Base-by-base conservation (phyloP, 371 early-diverging fungal species). In the Dichotomocladium elegans region DNA sequence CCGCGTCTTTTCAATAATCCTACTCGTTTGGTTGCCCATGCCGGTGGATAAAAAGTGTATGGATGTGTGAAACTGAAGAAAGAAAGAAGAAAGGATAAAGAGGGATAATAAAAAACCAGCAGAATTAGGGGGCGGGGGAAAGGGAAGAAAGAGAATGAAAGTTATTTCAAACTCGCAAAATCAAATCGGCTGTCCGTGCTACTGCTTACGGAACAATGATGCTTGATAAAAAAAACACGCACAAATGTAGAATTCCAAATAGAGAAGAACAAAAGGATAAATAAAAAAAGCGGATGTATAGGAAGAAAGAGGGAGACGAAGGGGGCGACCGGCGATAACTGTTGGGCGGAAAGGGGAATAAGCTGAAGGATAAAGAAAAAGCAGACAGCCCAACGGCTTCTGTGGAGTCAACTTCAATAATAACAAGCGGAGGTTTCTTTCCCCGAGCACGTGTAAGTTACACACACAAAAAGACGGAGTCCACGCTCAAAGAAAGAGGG, bases 1-100 rank as follows among this genome's bases (percentile, higher is more conserved):
- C 61, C 59, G 64, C 14, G 63, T 53, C 37, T 59, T 63, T 49
- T 73, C 67, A 35, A 73, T 64, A 7, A 69, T 65, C 53, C 63
- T 57, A 61, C 74, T 73, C 11, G 74, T 62, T 61, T 73, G 74
- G 47, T 67, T 73, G 19, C 74, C 74, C 74, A 73, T 72, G 22
- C 30, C n/a, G 34, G 15, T 15, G 29, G 48, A 24, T 45, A 26
- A 15, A 25, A 10, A 12, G 4, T 10, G 22, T 15, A 27, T 44
- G 22, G 46, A 8, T 27, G 46, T 24, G 46, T 25, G 1, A 10
- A n/a, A 24, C 26, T 14, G 24, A 28, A 45, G 27, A 28, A 45
- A 11, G 21, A 21, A 15, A 37, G 15, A 21, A 12, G 21, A 37
- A 15, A 10, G 14, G 3, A 15, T 17, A 15, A 37, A 9, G 21